Conservation (phyloP, 2,329 filamentous ascomycete species). For the Metarhizium sp. region DNA sequence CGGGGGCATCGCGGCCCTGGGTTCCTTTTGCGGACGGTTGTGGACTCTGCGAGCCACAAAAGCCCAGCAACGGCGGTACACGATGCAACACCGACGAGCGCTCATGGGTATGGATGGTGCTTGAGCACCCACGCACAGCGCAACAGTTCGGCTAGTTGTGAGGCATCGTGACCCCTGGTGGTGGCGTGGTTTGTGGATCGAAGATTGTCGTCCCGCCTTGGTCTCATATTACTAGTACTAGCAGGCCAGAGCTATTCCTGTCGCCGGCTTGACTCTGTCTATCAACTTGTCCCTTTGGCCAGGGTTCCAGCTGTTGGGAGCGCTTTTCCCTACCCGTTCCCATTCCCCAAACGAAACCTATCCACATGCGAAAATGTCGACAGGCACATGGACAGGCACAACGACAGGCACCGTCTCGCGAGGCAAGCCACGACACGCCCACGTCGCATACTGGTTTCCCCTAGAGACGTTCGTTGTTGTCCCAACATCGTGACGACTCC, state of each 20-base stretch:
- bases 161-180: background rate
- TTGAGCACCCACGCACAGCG: too few species aligned
- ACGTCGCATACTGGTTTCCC: too few species aligned
- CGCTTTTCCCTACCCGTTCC: constrained; percentile 1
- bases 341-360: constrained; percentile 2
- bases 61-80: background rate
- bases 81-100: background rate
- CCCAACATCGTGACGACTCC: too few species aligned
- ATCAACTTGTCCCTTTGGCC: too few species aligned
- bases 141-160: too few species aligned
- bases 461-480: too few species aligned
- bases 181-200: background rate
- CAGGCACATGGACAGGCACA: background rate
- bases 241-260: too few species aligned
- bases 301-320: background rate
- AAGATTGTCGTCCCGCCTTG: background rate
- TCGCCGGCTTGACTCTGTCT: too few species aligned
- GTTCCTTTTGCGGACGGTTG: constrained; percentile 4
- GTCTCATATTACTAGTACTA: background rate
- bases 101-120: too few species aligned
- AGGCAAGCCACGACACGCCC: background rate
- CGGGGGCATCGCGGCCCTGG: constrained; percentile 1
- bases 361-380: background rate
- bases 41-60: background rate
- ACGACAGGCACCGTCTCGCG: background rate